Percentiles rank a stretch among this genome's conserved stretches.
phyloP scores from a whole-genome alignment of 2,329 filamentous ascomycete species.

The Calonectria pteridis region DNA sequence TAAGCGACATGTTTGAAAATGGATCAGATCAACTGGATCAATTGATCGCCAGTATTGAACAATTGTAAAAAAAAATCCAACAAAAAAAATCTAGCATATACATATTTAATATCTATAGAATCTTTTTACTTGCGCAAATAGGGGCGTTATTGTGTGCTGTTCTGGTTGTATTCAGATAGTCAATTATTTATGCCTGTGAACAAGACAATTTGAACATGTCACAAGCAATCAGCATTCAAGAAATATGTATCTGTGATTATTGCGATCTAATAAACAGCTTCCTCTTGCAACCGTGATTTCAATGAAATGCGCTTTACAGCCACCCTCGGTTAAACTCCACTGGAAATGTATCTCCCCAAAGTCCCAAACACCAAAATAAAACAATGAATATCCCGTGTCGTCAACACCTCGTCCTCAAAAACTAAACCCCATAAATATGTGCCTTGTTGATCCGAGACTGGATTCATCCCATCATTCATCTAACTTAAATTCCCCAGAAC shows the following conservation, averaged over 20 bases:
- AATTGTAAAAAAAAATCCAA: slow-evolving; percentile 62
- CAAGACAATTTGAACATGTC: background rate
- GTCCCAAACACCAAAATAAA: slow-evolving; percentile 17
- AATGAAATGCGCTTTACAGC: slow-evolving; percentile 6
- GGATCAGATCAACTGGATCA: slow-evolving; percentile 62
- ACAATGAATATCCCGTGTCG: background rate
- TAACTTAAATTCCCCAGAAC: background rate
- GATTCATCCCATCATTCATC: background rate
- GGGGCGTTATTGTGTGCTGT: background rate
- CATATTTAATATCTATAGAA: background rate
- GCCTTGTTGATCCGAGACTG: background rate
- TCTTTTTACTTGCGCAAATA: background rate
- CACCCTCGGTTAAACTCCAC: background rate
- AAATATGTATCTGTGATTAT: slow-evolving; percentile 8
- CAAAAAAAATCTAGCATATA: slow-evolving; percentile 29
- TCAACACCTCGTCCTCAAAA: background rate
- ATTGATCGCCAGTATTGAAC: slow-evolving; percentile 68
- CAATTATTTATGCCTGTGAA: background rate
- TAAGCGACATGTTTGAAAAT: slow-evolving; percentile 57
- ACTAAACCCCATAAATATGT: background rate
- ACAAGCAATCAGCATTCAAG: background rate
- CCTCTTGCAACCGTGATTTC: background rate
- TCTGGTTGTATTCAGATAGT: background rate
- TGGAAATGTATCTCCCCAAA: slow-evolving; percentile 15
- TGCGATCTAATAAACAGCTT: background rate